Evolutionary conservation across 2,329 filamentous ascomycete species (phyloP).

Genomic region (Botrytis galanthina): DNA sequence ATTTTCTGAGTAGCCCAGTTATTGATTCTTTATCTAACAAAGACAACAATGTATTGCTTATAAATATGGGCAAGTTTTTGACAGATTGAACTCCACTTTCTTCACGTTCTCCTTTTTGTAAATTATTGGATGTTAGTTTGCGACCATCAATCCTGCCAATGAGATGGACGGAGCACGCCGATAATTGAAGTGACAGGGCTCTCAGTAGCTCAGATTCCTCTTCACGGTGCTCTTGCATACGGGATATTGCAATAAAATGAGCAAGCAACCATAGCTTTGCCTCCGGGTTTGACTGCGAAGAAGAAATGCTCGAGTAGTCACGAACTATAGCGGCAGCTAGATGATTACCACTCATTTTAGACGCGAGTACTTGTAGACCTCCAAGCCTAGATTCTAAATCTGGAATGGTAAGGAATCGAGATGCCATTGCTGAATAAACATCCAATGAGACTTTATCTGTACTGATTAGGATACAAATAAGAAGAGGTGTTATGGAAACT

Average conservation of each 20-base stretch:
- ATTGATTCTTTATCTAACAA: constrained; percentile 76
- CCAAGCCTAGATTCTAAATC: constrained; percentile 31
- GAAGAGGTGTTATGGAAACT: not conserved
- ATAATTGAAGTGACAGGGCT: constrained; percentile 54
- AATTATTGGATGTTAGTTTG: constrained; percentile 42
- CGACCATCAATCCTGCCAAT: constrained; percentile 43
- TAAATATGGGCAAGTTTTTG: constrained; percentile 49
- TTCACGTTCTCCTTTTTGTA: not conserved
- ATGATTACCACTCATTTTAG: constrained; percentile 30
- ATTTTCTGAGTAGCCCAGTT: constrained; percentile 44
- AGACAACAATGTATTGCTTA: constrained; percentile 64
- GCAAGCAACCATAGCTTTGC: constrained; percentile 63
- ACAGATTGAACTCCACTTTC: not conserved
- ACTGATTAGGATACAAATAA: constrained; percentile 1
- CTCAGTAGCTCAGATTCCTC: constrained; percentile 47
- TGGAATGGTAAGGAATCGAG: constrained; percentile 37
- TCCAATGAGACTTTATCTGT: constrained; percentile 27
- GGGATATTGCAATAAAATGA: constrained; percentile 61
- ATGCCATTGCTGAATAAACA: constrained; percentile 35
- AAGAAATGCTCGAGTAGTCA: constrained; percentile 29
- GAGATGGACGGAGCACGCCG: constrained; percentile 52
- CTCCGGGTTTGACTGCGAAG: constrained; percentile 28
- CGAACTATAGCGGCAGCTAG: constrained; percentile 34
- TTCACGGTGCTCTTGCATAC: constrained; percentile 39
- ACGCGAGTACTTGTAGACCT: constrained; percentile 30